Evolutionary conservation across 805 yeast species (phyloP), one percentile per base, ranked within the genome.

Genomic region (Isabelozyma heimii): DNA sequence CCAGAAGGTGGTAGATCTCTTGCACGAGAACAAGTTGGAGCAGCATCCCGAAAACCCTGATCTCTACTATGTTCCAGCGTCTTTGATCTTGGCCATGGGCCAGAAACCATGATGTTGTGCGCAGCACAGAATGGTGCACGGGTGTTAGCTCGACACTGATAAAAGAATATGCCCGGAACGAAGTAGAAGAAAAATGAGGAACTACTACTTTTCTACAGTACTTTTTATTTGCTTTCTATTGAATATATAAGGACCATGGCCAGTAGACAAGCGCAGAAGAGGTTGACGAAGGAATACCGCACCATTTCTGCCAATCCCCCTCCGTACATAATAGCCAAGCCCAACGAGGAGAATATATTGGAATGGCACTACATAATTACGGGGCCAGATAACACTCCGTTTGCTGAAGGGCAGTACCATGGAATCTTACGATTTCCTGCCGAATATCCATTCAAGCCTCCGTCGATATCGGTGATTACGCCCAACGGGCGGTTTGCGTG

Each of bases 331-430:
- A 72, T 73, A 9, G 97, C 97, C 17, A 84, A 86, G 50, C 98
- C 98, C 5, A 82, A 85, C 51, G 98, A 94, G 50, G 76, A 81
- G 41, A 91, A 94, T 64, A 87, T 94, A 47, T 72, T 94, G 47
- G 95, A 89, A 63, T 91, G 97, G 97, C 97, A 91, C 66, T 92
- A 89, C 63, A 80, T 91, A 30, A 86, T 92, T 45, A 85, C 90
- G 0, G 98, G 98, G 1, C 97, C 97, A 4, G 91, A 94, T 12
- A 85, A 84, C 37, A 88, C 97, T 1, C 95, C 95, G 3, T 92
- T 87, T 65, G 86, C 79, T 48, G 82, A 81, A 17, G 97, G 97
- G 0, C 94, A 89, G 63, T 91, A 87, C 62, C 97, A 91, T 61
- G 97, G 97, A 1, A 79, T 89, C n/a, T 75, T 91, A 17, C 72